A percentile compares a stretch with the other conserved stretches of the same genome.
phyloP scores from a whole-genome alignment of 768 basidiomycete species.

The Boletales sp. region DNA sequence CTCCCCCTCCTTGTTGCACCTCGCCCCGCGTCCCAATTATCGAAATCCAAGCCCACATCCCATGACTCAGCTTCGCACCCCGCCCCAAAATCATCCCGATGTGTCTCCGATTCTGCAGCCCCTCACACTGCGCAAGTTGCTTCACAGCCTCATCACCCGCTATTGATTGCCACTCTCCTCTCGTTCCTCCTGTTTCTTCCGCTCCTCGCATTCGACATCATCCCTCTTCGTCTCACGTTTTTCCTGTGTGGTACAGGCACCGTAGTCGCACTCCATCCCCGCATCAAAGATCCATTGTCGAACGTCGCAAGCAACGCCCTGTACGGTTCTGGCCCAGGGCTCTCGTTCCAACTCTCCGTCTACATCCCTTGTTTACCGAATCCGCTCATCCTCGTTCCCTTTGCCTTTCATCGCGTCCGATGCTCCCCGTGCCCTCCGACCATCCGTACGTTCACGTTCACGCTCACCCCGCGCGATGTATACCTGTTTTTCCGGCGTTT shows the following conservation, averaged over 20 bases:
- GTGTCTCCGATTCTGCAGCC: background rate
- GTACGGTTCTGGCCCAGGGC: slow-evolving; percentile 13
- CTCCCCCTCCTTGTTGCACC: slow-evolving; percentile 40
- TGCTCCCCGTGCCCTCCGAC: background rate
- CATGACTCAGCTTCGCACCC: slow-evolving; percentile 17
- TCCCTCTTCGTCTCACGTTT: slow-evolving; percentile 46
- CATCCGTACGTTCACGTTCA: slow-evolving; percentile 11
- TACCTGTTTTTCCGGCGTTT: slow-evolving; percentile 34
- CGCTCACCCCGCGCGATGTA: slow-evolving; percentile 21
- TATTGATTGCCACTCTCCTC: slow-evolving; percentile 36
- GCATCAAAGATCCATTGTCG: slow-evolving; percentile 1
- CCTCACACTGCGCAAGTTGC: background rate
- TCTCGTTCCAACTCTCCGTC: slow-evolving; percentile 15
- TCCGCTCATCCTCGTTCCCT: too few relatives aligned
- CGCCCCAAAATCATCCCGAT: slow-evolving; percentile 6
- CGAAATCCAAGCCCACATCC: slow-evolving; percentile 34
- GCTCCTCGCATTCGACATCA: slow-evolving; percentile 35
- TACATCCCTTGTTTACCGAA: slow-evolving; percentile 5
- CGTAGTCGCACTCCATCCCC: slow-evolving; percentile 13
- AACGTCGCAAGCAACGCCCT: background rate
- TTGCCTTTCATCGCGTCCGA: background rate
- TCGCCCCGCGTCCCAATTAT: slow-evolving; percentile 35
- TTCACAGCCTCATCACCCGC: slow-evolving; percentile 30
- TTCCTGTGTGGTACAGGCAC: slow-evolving; percentile 29
- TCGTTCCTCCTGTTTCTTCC: slow-evolving; percentile 41